A percentile compares a stretch with the other conserved stretches of the same genome.
phyloP scores from a whole-genome alignment of 768 basidiomycete species.

The Austroboletus eburneus region DNA sequence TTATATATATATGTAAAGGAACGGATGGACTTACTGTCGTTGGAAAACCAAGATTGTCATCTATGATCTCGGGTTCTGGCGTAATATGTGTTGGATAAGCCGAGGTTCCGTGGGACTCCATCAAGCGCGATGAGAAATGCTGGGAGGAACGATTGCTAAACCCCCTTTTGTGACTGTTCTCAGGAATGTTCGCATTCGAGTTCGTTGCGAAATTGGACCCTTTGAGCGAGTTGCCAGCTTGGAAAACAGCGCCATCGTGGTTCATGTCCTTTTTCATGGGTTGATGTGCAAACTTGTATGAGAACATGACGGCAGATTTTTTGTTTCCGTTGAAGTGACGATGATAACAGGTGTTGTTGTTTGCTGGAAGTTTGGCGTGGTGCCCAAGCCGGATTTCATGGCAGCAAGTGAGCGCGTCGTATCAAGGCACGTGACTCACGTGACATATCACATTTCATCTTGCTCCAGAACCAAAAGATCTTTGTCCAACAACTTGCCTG shows the following conservation, averaged over 20 bases:
- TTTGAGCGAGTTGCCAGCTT: constrained; percentile 5
- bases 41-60: constrained; percentile 1
- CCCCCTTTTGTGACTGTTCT: constrained; percentile 1
- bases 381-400: no score
- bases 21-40: constrained; percentile 6
- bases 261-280: constrained; percentile 9
- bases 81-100: not conserved
- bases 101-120: constrained; percentile 11
- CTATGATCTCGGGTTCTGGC: constrained; percentile 2
- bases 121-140: constrained; percentile 9
- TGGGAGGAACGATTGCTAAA: constrained; percentile 10
- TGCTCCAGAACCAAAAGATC: no score
- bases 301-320: constrained; percentile 7
- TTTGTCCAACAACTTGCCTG: no score
- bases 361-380: not conserved
- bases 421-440: no score
- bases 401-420: no score
- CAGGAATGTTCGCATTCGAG: constrained; percentile 6
- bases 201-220: constrained; percentile 6
- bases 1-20: not conserved
- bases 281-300: constrained; percentile 17
- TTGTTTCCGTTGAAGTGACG: not conserved
- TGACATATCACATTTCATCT: no score
- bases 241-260: constrained; percentile 4
- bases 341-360: no score